These are phyloP conservation scores for Eucalyptus caleyi DNA, from an alignment of 345 rosid genomes.

Conservation along the genomic window DNA sequence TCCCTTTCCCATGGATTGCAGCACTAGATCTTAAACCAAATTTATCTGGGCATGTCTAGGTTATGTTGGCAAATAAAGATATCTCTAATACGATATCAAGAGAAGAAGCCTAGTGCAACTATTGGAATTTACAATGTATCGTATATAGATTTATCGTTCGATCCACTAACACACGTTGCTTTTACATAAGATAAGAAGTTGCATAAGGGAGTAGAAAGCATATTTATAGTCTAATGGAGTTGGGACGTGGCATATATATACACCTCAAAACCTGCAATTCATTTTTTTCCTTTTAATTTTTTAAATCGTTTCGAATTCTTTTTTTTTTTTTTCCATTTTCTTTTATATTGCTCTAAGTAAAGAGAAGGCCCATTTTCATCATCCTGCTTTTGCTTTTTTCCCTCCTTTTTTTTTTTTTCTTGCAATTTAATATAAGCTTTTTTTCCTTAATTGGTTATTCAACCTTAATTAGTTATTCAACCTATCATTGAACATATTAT, in stretches of 20 bases:
- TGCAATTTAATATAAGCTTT: too few relatives aligned
- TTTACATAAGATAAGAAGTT: background rate
- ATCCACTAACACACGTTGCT: accelerated
- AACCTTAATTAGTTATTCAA: too few relatives aligned
- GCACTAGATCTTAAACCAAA: background rate
- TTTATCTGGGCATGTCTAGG: too few relatives aligned
- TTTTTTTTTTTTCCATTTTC: background rate
- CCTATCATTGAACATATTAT: too few relatives aligned
- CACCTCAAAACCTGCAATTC: background rate
- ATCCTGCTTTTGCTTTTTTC: background rate
- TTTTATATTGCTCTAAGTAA: background rate
- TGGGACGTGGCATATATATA: background rate
- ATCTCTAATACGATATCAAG: too few relatives aligned
- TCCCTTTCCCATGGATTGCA: background rate
- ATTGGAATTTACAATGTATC: accelerated
- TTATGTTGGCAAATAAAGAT: too few relatives aligned
- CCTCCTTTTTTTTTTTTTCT: background rate
- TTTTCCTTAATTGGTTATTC: too few relatives aligned
- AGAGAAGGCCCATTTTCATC: background rate
- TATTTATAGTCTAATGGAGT: background rate
- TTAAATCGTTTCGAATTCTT: accelerated
- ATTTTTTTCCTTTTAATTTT: background rate
- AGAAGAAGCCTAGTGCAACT: accelerated
- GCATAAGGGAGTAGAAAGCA: background rate
- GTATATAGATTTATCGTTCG: background rate